Conservation (phyloP, 116 monocot genomes). For the Papilionanthe hybrid region DNA sequence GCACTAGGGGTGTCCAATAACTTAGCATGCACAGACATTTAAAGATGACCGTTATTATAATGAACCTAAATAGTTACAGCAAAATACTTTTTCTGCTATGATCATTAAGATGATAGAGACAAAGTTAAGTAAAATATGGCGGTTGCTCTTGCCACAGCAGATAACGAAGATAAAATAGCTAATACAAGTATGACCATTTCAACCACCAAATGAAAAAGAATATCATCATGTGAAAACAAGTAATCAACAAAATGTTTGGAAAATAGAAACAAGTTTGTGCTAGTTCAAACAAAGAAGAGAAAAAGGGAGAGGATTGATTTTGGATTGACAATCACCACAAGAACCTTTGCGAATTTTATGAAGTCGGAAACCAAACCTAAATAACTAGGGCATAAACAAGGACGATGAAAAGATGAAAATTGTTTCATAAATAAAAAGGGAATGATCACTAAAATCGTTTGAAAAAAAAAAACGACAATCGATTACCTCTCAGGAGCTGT, state of each 20-base stretch:
- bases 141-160: neutral
- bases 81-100: neutral
- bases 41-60: neutral
- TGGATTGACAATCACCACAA: neutral
- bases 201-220: neutral
- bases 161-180: neutral
- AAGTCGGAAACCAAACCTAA: neutral
- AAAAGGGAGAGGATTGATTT: neutral
- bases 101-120: neutral
- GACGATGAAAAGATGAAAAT: neutral
- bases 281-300: neutral
- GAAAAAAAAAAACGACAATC: neutral
- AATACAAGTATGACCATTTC: neutral
- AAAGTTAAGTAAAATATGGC: neutral
- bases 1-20: neutral
- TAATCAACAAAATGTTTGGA: neutral
- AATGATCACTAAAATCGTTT: neutral
- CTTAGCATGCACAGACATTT: neutral
- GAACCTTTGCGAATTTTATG: neutral
- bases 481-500: conserved; percentile 91
- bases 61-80: neutral
- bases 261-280: neutral
- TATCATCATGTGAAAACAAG: neutral
- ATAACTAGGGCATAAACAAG: neutral
- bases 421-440: neutral